Evolutionary conservation across 495 filamentous ascomycete species (phyloP), one percentile per base, ranked within the genome.

Genomic region (Entonaema liquescens): DNA sequence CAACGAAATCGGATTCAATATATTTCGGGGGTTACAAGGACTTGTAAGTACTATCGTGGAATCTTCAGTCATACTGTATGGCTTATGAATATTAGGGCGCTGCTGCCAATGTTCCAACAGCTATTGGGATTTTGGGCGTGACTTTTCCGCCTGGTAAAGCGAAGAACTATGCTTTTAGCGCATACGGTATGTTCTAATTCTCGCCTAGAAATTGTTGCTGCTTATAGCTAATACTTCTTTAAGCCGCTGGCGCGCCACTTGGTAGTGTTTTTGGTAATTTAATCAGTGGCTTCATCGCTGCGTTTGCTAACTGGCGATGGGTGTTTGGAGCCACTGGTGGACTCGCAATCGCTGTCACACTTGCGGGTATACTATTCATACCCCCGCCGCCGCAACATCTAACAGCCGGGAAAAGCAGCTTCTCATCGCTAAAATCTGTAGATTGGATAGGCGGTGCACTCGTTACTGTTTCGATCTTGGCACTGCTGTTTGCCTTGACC

Each of bases 11-110:
- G 74, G 87, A 72, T 78, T 93, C 85, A 83, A 91, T 81, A 5
- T 93, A 79, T 85, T 93, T 83, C 78, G 92, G 0, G 92, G 90
- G 28, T 84, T 92, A 29, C 83, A 92, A 29, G 92, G 92, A 0
- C 85, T 92, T 74, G 90, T 92, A 31, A 81, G 87, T 50, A 23
- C 5, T 59, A 71, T 2, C 21, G 6, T 35, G 70, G 28, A 36
- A 17, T 29, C 7, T 33, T 19, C 0, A 5, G 1, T 53, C 53
- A 8, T 57, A 0, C 33, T 13, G 36, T 68, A 81, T 29, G 9
- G 49, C 36, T 61, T 81, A 63, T 15, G 29, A 38, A 47, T 1
- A 15, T 78, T 83, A 89, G 68, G 91, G 91, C 13, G 81, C 91
- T 26, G 90, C 90, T 3, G 84, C 89, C 6, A 85, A 91, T 67